Percentiles rank a stretch among this genome's conserved stretches.
Conservation (phyloP, 2,329 filamentous ascomycete species). For the Ophidiomyces ophidiicola region DNA sequence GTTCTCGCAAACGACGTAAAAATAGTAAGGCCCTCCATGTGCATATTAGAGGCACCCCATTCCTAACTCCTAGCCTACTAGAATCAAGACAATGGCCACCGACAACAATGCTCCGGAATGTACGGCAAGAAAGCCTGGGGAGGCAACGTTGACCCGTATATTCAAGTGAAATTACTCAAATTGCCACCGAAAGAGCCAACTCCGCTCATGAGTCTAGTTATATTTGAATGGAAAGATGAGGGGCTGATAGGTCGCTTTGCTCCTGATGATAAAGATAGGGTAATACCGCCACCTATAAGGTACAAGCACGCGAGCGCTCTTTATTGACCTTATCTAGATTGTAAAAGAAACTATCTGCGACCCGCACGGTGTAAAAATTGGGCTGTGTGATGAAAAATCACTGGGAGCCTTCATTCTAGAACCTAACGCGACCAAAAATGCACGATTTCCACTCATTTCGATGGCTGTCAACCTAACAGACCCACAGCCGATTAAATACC, state of each 20-base stretch:
- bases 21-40: slow-evolving; percentile 26
- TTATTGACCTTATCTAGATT: slow-evolving; percentile 13
- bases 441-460: slow-evolving; percentile 61
- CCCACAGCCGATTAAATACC: slow-evolving; percentile 60
- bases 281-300: slow-evolving; percentile 26
- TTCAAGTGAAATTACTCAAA: slow-evolving; percentile 66
- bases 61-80: slow-evolving; percentile 27
- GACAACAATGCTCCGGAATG: slow-evolving; percentile 84
- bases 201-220: slow-evolving; percentile 67
- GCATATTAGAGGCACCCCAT: background rate
- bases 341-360: slow-evolving; percentile 65
- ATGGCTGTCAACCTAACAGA: slow-evolving; percentile 71
- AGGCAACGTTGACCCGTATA: slow-evolving; percentile 76
- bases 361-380: slow-evolving; percentile 52
- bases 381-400: slow-evolving; percentile 63
- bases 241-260: slow-evolving; percentile 60
- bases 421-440: slow-evolving; percentile 59
- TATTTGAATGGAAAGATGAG: slow-evolving; percentile 91
- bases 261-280: slow-evolving; percentile 42
- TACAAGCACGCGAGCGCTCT: background rate
- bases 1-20: slow-evolving; percentile 36
- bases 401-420: slow-evolving; percentile 74
- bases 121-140: slow-evolving; percentile 85
- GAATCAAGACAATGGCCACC: slow-evolving; percentile 64
- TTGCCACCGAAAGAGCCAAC: slow-evolving; percentile 50